Percentiles rank a stretch among this genome's conserved stretches.
Conservation (phyloP, 2,329 filamentous ascomycete species). For the Magnaporthales sp. region DNA sequence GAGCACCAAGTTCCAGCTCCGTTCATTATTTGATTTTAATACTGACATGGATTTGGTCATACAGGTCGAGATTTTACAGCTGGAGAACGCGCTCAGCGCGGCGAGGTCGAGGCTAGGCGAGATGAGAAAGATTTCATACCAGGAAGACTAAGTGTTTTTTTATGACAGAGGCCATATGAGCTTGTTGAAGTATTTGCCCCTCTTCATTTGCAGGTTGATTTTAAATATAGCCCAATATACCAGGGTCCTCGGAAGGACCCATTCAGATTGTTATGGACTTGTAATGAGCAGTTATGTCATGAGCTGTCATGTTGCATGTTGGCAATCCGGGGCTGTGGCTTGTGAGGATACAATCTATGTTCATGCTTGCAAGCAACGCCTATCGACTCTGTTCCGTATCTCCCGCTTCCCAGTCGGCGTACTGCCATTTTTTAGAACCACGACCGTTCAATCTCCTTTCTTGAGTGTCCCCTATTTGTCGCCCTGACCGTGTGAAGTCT, state of each 20-base stretch:
- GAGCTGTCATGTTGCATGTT: too few species aligned
- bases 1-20: neutral
- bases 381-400: too few species aligned
- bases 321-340: too few species aligned
- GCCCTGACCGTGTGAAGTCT: too few species aligned
- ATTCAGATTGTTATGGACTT: neutral
- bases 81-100: slow-evolving; percentile 76
- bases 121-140: slow-evolving; percentile 97
- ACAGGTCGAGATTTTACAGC: slow-evolving; percentile 91
- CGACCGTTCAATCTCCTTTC: too few species aligned
- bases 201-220: neutral
- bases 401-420: too few species aligned
- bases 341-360: too few species aligned
- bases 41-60: neutral
- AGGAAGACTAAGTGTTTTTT: slow-evolving; percentile 50
- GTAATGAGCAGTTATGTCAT: too few species aligned
- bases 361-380: too few species aligned
- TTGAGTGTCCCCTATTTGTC: too few species aligned
- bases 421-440: too few species aligned
- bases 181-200: neutral
- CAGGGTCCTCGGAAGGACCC: neutral
- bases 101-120: slow-evolving; percentile 82
- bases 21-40: neutral
- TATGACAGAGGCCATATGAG: neutral
- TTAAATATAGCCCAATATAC: neutral